Evolutionary conservation across 306 rosid genomes (phyloP).

Genomic region (Cucumis hystrix): DNA sequence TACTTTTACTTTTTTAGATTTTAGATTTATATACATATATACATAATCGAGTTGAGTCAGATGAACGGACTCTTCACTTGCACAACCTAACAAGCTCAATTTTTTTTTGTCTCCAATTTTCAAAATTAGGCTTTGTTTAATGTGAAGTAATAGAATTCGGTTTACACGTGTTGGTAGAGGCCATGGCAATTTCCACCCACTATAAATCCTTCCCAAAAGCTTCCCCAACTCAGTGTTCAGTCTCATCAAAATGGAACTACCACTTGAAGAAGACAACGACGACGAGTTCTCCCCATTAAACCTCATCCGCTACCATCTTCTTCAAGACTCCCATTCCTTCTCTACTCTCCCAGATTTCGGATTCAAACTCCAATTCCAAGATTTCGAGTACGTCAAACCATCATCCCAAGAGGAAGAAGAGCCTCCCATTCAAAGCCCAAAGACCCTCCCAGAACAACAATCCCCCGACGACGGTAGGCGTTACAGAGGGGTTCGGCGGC

Average conservation of each 20-base stretch:
- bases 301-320: background rate
- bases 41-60: no score
- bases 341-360: background rate
- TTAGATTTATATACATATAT: no score
- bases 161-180: background rate
- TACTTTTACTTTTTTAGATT: no score
- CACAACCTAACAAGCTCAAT: no score
- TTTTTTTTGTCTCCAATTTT: background rate
- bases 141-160: background rate
- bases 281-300: background rate
- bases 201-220: background rate
- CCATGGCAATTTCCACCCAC: background rate
- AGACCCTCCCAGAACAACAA: background rate
- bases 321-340: background rate
- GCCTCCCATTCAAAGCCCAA: background rate
- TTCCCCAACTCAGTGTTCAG: background rate
- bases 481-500: slow-evolving; percentile 64
- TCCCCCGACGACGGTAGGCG: slow-evolving; percentile 13
- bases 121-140: background rate
- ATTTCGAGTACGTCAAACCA: background rate
- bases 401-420: background rate
- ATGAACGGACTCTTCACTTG: no score
- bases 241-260: background rate
- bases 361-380: background rate
- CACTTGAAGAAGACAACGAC: background rate